These are phyloP conservation scores for Hypoxylon sp. DNA, from an alignment of 2,329 filamentous ascomycete species.

Conservation along the genomic window DNA sequence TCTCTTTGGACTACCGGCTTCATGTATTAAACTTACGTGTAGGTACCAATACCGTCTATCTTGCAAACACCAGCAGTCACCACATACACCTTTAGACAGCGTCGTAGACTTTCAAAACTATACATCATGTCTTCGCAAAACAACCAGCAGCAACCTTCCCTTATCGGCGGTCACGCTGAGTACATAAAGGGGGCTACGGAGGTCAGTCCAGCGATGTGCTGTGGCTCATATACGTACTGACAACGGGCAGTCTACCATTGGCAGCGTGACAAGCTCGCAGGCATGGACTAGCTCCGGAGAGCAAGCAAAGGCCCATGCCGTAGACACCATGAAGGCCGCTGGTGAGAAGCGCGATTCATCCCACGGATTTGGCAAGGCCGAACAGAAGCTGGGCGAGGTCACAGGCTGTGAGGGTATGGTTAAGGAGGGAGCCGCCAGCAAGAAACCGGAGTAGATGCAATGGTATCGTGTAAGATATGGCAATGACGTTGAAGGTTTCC, in stretches of 20 bases:
- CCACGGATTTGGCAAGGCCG: conserved; percentile 71
- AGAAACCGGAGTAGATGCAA: conserved; percentile 46
- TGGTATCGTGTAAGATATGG: neutral
- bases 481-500: conserved; percentile 3
- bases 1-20: neutral
- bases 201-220: conserved; percentile 56
- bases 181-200: conserved; percentile 78
- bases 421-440: conserved; percentile 69
- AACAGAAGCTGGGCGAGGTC: conserved; percentile 73
- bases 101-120: conserved; percentile 51
- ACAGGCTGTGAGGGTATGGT: conserved; percentile 79
- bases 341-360: conserved; percentile 67
- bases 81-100: conserved; percentile 8
- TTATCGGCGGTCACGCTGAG: conserved; percentile 73
- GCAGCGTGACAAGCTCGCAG: conserved; percentile 71
- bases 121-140: conserved; percentile 51
- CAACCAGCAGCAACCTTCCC: conserved; percentile 65
- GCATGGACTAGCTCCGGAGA: conserved; percentile 74
- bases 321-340: conserved; percentile 73
- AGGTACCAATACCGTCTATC: neutral
- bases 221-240: conserved; percentile 1
- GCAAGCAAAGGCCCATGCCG: conserved; percentile 72
- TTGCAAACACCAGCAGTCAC: neutral
- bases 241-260: conserved; percentile 66
- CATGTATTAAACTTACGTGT: too few relatives aligned